Evolutionary conservation across 2,329 filamentous ascomycete species (phyloP), one percentile per base, ranked within the genome.

Genomic region (Botrytis porri): DNA sequence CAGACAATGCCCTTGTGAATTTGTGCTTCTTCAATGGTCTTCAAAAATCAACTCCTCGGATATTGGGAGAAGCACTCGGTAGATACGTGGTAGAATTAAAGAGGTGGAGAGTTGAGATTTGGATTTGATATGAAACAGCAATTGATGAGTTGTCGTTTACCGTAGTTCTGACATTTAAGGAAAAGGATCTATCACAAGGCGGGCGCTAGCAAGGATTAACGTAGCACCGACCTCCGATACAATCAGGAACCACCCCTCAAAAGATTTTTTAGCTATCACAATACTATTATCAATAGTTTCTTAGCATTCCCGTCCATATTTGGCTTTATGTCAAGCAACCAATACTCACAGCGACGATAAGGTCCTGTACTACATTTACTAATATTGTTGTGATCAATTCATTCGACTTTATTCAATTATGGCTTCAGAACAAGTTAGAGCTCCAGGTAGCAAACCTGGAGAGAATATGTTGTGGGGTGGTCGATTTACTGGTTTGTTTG

Each of bases 391-490:
- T 62, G 62, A 51, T 43, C 60, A 67, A 18, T 20, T 71, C 48
- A 59, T 35, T 59, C 54, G 65, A 70, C 73, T 75, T 75, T 29
- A 70, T 66, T 69, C 48, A 74, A 76, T 69, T 64, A 78, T 79
- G 77, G 75, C 77, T 48, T 75, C 76, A n/a, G 71, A 77, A 75
- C 74, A 78, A 75, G 51, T 78, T 32, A 76, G 76, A 77, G 74
- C 75, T 67, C 72, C 76, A 54, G 75, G 76, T 54, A 79, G 74
- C 75, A 80, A 80, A 65, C 77, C 76, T 37, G 77, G 77, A 74
- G 79, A 78, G 73, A 79, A 80, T 48, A 88, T 88, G 86, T 37
- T 74, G 67, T 89, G 87, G 87, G 87, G 88, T 77, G 87, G 88
- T 77, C 84, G 88, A 75, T 90, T 90, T 80, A 89, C 88, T 76